Conservation (phyloP, 139 green algal genomes). For the Ettlia oleoabundans region DNA sequence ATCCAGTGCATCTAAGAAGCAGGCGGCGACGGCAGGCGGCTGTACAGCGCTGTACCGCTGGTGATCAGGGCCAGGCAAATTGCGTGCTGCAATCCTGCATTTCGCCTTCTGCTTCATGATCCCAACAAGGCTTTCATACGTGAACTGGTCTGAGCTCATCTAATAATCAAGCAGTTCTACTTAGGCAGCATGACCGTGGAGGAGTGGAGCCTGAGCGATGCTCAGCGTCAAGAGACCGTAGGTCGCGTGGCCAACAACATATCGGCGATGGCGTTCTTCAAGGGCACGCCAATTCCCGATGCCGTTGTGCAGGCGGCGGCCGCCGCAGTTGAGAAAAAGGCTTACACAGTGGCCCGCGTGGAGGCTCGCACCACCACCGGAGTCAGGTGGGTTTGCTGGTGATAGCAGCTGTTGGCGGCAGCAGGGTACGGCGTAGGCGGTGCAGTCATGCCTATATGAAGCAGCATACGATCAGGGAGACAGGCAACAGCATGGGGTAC, state of each 20-base stretch:
- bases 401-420: too few relatives aligned
- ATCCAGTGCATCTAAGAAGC: too few relatives aligned
- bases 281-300: conserved; percentile 49
- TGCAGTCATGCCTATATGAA: too few relatives aligned
- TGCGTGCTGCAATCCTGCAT: too few relatives aligned
- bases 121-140: not conserved
- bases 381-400: conserved; percentile 60
- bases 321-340: conserved; percentile 72
- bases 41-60: too few relatives aligned
- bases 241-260: conserved; percentile 66
- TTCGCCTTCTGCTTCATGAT: not conserved
- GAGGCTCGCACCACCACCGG: conserved; percentile 83
- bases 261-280: conserved; percentile 66
- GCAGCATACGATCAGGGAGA: too few relatives aligned
- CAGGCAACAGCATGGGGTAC: too few relatives aligned
- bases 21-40: too few relatives aligned
- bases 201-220: conserved; percentile 63
- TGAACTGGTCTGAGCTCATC: not conserved
- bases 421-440: too few relatives aligned
- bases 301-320: conserved; percentile 49
- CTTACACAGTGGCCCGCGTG: conserved; percentile 83
- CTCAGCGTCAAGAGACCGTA: conserved; percentile 68
- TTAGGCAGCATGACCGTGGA: conserved; percentile 3
- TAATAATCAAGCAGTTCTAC: not conserved
- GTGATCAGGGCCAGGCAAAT: too few relatives aligned